Evolutionary conservation across 495 filamentous ascomycete species (phyloP), one percentile per base, ranked within the genome.

Genomic region (Xylaria bambusicola): DNA sequence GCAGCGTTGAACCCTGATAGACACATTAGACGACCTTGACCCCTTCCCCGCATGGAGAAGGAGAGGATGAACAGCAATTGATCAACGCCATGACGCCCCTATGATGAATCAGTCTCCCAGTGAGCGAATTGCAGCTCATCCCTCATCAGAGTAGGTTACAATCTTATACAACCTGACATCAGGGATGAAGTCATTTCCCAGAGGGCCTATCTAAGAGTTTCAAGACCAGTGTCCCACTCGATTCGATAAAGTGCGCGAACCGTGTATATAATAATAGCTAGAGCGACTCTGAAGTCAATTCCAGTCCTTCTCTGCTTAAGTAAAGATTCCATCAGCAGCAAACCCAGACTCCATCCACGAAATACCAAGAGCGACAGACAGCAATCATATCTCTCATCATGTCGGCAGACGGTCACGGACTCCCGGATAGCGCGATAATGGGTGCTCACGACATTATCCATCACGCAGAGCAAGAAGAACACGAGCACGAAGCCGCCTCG

Each of bases 391-490:
- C 60, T 27, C 46, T 36, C 62, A 66, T 52, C 65, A 71, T 71
- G 68, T 58, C 68, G 41, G 53, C 56, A 49, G 62, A 68, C 57
- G 61, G 56, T 6, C 68, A 68, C 61, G 68, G 68, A 64, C 38
- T 71, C 12, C 49, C 68, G 7, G 68, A 71, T 33, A 44, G 42
- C 15, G 62, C 68, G 23, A 48, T 71, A 49, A 24, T 52, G 9
- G 57, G 46, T 8, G 68, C 68, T 24, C 68, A 71, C 61, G 65
- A 68, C 63, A 68, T 71, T 63, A 71, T 71, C 6, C 68, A 71
- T 36, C 68, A 71, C 61, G 68, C 68, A 49, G 68, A 71, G 33
- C 65, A 68, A 55, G 68, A 71, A 56, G 68, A 71, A 27, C 68
- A 71, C 45, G 68, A 71, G 57, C 53, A 68, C 40, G 65, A 71